Evolutionary conservation across 768 basidiomycete species (phyloP).

Genomic region (Suillus weaverae): DNA sequence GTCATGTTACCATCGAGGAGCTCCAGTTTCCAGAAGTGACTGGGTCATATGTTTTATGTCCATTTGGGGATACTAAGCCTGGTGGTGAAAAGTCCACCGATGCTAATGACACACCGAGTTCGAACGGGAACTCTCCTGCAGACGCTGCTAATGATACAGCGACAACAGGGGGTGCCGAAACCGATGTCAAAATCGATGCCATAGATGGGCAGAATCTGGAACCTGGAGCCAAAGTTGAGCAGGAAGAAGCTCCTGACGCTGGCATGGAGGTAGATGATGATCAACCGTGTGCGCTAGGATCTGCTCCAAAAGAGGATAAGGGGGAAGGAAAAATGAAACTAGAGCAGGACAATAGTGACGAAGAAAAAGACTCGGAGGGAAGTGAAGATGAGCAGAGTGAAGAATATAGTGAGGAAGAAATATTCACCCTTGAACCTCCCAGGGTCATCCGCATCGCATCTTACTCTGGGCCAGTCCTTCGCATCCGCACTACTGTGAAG

Average conservation of each 20-base stretch:
- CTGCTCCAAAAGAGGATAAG: background rate
- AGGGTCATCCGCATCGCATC: background rate
- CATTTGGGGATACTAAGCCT: too few relatives aligned
- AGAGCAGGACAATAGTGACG: background rate
- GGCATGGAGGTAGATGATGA: background rate
- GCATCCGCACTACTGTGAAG: slow-evolving; percentile 18
- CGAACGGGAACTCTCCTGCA: background rate
- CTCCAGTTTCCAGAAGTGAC: background rate
- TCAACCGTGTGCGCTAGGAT: background rate
- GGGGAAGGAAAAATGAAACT: background rate
- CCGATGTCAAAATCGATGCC: background rate
- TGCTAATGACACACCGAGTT: background rate
- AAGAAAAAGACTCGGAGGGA: background rate
- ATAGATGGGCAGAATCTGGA: background rate
- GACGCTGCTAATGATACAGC: background rate
- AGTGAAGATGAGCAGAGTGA: background rate
- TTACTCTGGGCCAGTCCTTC: slow-evolving; percentile 9
- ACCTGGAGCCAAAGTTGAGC: background rate
- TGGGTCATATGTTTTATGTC: background rate
- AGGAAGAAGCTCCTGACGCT: background rate
- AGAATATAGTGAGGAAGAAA: background rate
- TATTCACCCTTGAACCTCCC: background rate
- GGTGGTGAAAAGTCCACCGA: background rate
- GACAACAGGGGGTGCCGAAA: background rate
- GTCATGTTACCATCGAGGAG: background rate